Base-by-base conservation (phyloP, 2,329 filamentous ascomycete species). In the Aspergillus sp. region DNA sequence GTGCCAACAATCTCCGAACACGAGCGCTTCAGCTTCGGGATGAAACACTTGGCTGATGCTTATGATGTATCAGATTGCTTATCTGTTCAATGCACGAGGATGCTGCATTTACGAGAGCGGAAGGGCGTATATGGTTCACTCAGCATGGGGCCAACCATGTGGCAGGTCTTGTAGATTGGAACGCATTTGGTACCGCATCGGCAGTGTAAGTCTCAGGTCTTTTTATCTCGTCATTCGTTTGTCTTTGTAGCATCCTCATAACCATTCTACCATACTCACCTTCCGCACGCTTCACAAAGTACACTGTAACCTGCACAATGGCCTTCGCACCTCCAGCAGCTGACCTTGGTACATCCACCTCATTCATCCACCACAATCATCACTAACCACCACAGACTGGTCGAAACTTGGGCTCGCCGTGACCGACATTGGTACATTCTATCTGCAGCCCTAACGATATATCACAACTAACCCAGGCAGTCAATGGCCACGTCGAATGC, bases 401-500 rank as follows among this genome's bases (percentile, higher is more conserved):
- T 50, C 47, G 3, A 50, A 50, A 32, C 47, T 50, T n/a, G 47
- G 47, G 7, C 47, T 50, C 15, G 47, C 28, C 4, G 47, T 50
- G 23, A 50, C 25, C 4, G 47, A 50, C n/a, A 50, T 50, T 8
- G 47, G 47, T 50, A 21, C 41, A 23, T 23, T 23, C 47, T 28
- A 30, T n/a, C n/a, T 15, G 12, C 9, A 32, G 0, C 47, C 8
- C n/a, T 8, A 12, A 4, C 28, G 10, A 9, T 5, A 49, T 36
- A 12, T 7, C 45, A 45, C 23, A 4, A 10, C 3, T 32, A 49
- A 30, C 47, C 8, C 8, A 4, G 6, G 5, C 45, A 58, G 56
- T 58, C 3, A 58, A 58, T 49, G 56, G 45, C 36, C 56, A 58
- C 30, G 38, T 58, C n/a, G 48, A 58, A 53, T 43, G 48, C 25